phyloP scores from a whole-genome alignment of 176 grass and related monocot genomes.

The Musa itinerans region DNA sequence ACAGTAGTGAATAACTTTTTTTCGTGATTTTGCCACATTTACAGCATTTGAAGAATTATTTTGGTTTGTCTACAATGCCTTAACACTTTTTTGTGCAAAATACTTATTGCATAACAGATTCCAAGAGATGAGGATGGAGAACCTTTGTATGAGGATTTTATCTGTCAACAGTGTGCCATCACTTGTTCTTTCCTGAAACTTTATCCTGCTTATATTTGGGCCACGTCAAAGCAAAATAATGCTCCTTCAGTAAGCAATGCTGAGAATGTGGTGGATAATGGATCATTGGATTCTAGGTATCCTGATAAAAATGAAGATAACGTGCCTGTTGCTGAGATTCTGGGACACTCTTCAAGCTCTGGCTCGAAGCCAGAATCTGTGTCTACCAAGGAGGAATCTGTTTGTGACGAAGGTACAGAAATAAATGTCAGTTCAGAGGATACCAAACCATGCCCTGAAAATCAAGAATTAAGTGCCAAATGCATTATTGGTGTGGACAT shows the following conservation, averaged over 20 bases:
- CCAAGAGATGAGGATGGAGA: constrained; percentile 89
- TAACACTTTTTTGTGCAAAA: neutral
- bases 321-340: neutral
- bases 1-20: neutral
- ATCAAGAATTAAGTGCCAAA: constrained; percentile 19
- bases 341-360: neutral
- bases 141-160: constrained; percentile 75
- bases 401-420: constrained; percentile 10
- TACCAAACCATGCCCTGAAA: constrained; percentile 23
- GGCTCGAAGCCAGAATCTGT: neutral
- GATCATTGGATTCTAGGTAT: constrained; percentile 15
- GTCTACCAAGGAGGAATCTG: constrained; percentile 18
- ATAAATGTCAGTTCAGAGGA: constrained; percentile 22
- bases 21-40: neutral
- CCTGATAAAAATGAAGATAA: constrained; percentile 29
- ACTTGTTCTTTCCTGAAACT: constrained; percentile 75
- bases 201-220: constrained; percentile 53
- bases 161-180: constrained; percentile 75
- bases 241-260: constrained; percentile 24
- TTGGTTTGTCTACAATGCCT: neutral
- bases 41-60: neutral
- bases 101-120: constrained; percentile 38
- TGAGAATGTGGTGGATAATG: constrained; percentile 34
- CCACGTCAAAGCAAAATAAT: constrained; percentile 35
- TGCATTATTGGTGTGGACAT: constrained; percentile 69